Conservation (phyloP, 345 rosid species). For the Cardamine occulta region DNA sequence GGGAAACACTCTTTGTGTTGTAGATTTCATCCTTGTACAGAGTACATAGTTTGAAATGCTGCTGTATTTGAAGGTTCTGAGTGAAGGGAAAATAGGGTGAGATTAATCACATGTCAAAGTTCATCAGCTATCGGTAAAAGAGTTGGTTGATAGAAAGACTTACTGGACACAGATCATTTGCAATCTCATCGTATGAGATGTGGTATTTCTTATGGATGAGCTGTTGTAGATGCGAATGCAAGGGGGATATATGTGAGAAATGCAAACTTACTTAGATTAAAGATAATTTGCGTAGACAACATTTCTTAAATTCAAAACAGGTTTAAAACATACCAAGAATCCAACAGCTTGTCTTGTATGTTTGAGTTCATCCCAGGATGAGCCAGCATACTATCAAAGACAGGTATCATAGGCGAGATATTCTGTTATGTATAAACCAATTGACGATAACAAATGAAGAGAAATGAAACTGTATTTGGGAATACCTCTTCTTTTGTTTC, state of each 20-base stretch:
- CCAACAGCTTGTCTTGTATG: slow-evolving; percentile 97
- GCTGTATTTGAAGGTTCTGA: slow-evolving; percentile 90
- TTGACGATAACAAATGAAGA: slow-evolving; percentile 7
- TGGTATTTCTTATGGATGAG: slow-evolving; percentile 46
- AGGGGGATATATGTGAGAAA: slow-evolving; percentile 16
- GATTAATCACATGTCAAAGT: slow-evolving; percentile 25
- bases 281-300: not conserved
- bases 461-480: not conserved
- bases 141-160: slow-evolving; percentile 25
- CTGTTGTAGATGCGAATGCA: slow-evolving; percentile 46
- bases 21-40: slow-evolving; percentile 96
- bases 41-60: slow-evolving; percentile 88
- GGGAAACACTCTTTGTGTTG: slow-evolving; percentile 88
- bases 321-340: slow-evolving; percentile 70
- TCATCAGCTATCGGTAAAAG: not conserved
- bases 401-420: slow-evolving; percentile 17
- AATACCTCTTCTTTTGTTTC: slow-evolving; percentile 87
- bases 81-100: slow-evolving; percentile 5
- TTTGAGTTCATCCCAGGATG: slow-evolving; percentile 92
- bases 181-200: slow-evolving; percentile 47
- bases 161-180: slow-evolving; percentile 95
- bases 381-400: slow-evolving; percentile 66
- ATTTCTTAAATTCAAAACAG: slow-evolving; percentile 3
- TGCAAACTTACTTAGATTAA: not conserved
- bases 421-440: slow-evolving; percentile 8